Conservation (phyloP, 2,329 filamentous ascomycete genomes). For the Hymenoscyphus albidus region DNA sequence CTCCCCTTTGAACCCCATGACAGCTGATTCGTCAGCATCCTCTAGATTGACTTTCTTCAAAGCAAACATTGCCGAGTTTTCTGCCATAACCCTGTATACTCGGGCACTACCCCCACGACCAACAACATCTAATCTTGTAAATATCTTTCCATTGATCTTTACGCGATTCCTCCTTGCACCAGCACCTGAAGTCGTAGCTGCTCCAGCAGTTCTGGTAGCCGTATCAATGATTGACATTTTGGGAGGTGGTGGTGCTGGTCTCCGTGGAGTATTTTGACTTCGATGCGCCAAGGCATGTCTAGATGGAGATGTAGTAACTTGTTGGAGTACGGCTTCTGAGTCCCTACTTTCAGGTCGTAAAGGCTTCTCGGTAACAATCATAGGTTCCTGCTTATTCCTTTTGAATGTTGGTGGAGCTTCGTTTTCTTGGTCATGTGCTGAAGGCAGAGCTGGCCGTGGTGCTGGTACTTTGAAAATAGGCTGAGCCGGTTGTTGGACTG, state of each 20-base stretch:
- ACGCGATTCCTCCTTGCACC: constrained; percentile 73
- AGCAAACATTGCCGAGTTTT: constrained; percentile 93
- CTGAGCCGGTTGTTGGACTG: constrained; percentile 43
- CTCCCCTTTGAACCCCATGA: constrained; percentile 88
- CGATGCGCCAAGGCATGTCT: constrained; percentile 52
- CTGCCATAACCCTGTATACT: constrained; percentile 94
- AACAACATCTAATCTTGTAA: constrained; percentile 84
- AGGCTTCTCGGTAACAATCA: constrained; percentile 39
- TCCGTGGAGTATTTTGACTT: constrained; percentile 67
- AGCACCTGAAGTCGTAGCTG: constrained; percentile 67
- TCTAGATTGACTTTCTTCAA: constrained; percentile 90
- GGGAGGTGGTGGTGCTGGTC: constrained; percentile 76
- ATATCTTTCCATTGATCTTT: constrained; percentile 85
- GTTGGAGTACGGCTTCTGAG: constrained; percentile 31
- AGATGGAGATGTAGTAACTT: constrained; percentile 48
- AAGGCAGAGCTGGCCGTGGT: constrained; percentile 54
- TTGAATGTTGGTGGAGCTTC: constrained; percentile 68
- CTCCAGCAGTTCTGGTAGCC: constrained; percentile 78
- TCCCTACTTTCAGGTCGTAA: constrained; percentile 48
- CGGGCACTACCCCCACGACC: constrained; percentile 90
- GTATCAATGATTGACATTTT: constrained; percentile 97
- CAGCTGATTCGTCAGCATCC: constrained; percentile 77
- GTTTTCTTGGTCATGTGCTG: constrained; percentile 79
- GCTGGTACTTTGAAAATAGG: constrained; percentile 57
- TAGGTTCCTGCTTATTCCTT: constrained; percentile 36